These are phyloP conservation scores for Crithidia fasciculata DNA, from an alignment of 208 protist species.

Conservation along the genomic window DNA sequence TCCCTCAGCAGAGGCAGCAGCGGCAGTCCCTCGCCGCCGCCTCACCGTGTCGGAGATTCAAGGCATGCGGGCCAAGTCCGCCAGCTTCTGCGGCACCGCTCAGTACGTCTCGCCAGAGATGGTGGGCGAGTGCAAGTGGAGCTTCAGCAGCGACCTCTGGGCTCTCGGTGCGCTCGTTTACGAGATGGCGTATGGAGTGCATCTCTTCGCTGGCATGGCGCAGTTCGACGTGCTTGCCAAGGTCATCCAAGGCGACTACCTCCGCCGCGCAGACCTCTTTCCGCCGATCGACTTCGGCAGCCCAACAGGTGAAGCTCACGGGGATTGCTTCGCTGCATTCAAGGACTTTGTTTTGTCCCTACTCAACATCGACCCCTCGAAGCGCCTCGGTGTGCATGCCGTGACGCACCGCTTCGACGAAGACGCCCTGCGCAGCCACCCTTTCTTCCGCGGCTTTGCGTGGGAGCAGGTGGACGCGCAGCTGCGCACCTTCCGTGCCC, in stretches of 20 bases:
- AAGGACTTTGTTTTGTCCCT: conserved; percentile 75
- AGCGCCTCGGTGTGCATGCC: conserved; percentile 73
- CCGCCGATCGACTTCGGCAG: conserved; percentile 52
- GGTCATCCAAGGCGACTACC: conserved; percentile 55
- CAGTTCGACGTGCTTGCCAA: conserved; percentile 79
- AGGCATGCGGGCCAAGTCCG: conserved; percentile 70
- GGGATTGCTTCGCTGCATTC: conserved; percentile 45
- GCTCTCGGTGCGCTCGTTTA: conserved; percentile 94
- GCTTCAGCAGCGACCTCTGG: conserved; percentile 95
- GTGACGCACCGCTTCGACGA: conserved; percentile 58
- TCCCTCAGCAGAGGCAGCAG: neutral
- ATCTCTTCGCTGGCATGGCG: conserved; percentile 80
- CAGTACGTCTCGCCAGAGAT: conserved; percentile 97
- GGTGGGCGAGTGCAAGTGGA: conserved; percentile 90
- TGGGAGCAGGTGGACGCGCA: conserved; percentile 71
- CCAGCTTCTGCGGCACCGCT: conserved; percentile 92
- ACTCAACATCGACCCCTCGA: conserved; percentile 63
- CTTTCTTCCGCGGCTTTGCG: conserved; percentile 74
- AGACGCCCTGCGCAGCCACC: conserved; percentile 60
- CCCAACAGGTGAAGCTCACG: neutral
- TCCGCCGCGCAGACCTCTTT: conserved; percentile 37
- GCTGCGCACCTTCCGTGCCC: conserved; percentile 41
- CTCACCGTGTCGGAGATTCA: conserved; percentile 88
- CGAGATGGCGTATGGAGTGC: conserved; percentile 86
- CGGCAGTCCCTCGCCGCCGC: conserved; percentile 34